These are phyloP conservation scores for Debaryomyces prosopidis DNA, from an alignment of 805 yeast species.

Conservation along the genomic window DNA sequence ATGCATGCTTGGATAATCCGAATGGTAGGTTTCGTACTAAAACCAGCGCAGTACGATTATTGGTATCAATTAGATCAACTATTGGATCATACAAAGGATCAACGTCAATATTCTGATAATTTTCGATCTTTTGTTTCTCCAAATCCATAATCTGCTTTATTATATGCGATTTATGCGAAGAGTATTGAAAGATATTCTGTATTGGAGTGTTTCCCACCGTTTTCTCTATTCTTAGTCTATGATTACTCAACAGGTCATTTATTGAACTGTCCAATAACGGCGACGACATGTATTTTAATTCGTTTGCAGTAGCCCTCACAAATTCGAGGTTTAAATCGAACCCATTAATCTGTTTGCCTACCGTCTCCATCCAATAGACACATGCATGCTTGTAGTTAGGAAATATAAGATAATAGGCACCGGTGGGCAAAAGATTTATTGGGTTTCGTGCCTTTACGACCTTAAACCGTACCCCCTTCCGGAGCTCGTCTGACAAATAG, in stretches of 20 bases:
- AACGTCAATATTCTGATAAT: slow-evolving; percentile 1
- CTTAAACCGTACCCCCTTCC: slow-evolving; percentile 31
- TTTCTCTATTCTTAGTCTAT: neutral
- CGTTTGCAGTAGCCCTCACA: slow-evolving; percentile 29
- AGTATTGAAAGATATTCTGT: slow-evolving; percentile 5
- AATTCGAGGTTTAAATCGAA: slow-evolving; percentile 46
- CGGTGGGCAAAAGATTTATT: slow-evolving; percentile 40
- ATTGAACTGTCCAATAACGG: slow-evolving; percentile 21
- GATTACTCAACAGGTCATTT: slow-evolving; percentile 2
- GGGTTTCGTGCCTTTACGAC: slow-evolving; percentile 54
- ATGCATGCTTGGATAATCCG: slow-evolving; percentile 35
- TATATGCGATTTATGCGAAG: slow-evolving; percentile 3
- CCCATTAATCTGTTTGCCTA: slow-evolving; percentile 52
- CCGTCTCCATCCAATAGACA: slow-evolving; percentile 51
- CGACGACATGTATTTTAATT: slow-evolving; percentile 28
- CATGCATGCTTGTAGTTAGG: slow-evolving; percentile 48
- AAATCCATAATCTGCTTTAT: slow-evolving; percentile 1
- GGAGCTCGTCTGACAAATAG: slow-evolving; percentile 18
- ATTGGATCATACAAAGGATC: slow-evolving; percentile 13
- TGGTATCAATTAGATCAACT: slow-evolving; percentile 15
- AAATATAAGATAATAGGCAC: slow-evolving; percentile 57
- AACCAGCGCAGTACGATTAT: slow-evolving; percentile 28
- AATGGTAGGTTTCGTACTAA: slow-evolving; percentile 49
- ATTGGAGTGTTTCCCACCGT: slow-evolving; percentile 4
- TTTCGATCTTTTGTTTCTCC: slow-evolving; percentile 1